Conservation (phyloP, 1,284 basidiomycete genomes). For the Trametes polyzona region DNA sequence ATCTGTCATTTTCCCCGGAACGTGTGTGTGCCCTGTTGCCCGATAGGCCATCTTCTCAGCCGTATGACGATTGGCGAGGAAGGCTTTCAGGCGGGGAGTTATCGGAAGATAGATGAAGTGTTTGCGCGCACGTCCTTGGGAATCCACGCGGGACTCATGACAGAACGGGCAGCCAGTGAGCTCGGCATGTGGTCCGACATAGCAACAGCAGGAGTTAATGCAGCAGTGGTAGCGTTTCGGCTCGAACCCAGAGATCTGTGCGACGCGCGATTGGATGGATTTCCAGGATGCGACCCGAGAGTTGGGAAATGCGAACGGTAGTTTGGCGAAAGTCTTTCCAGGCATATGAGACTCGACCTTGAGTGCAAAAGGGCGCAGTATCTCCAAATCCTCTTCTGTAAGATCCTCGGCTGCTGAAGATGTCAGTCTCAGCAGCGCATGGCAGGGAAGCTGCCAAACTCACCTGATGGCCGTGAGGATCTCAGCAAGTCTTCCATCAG, state of each 20-base stretch:
- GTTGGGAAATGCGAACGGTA: constrained; percentile 22
- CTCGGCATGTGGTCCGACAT: constrained; percentile 31
- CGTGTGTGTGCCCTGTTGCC: constrained; percentile 3
- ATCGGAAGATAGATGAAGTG: constrained; percentile 24
- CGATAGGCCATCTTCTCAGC: constrained; percentile 29
- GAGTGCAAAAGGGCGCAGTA: constrained; percentile 16
- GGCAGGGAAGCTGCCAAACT: constrained; percentile 2
- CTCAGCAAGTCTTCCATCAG: constrained; percentile 26
- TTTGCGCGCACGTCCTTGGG: constrained; percentile 19
- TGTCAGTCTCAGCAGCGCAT: not conserved
- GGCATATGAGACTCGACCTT: constrained; percentile 16
- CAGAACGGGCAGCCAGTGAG: constrained; percentile 39
- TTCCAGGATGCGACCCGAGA: constrained; percentile 18
- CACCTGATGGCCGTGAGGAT: constrained; percentile 25
- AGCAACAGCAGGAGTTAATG: constrained; percentile 40
- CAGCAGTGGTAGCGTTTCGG: constrained; percentile 43
- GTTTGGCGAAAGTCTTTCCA: constrained; percentile 4
- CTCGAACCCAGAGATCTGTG: constrained; percentile 35
- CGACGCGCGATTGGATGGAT: constrained; percentile 21
- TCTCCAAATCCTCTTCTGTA: constrained; percentile 1
- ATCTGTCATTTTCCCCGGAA: constrained; percentile 22
- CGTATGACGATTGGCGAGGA: constrained; percentile 3
- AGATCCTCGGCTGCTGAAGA: constrained; percentile 2
- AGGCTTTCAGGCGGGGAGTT: constrained; percentile 21
- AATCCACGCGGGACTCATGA: constrained; percentile 26